Base-by-base conservation (phyloP, 179 eudicot species). In the Amaranthus tricolor region DNA sequence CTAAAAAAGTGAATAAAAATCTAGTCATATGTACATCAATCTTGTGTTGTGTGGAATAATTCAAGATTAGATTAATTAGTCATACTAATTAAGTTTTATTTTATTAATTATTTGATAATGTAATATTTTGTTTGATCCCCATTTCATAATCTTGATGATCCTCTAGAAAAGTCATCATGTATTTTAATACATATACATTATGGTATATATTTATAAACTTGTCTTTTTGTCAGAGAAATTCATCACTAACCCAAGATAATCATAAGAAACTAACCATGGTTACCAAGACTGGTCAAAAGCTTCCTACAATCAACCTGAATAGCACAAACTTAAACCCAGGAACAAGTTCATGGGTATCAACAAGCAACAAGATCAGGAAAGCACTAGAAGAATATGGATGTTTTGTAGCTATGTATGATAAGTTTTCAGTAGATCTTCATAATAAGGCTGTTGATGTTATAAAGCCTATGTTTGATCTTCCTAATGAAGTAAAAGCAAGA, bases 361-460 rank as follows among this genome's bases (percentile, higher is more conserved):
- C 82, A 0, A 77, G 88, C 78, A 66, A 82, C 24, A 68, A 74
- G 4, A 80, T 90, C 43, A 80, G 77, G 21, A 68, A 70, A 12
- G 91, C 93, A 11, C 84, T 89, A 5, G 91, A 88, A 83, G 87
- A 90, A 48, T 86, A 80, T 59, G 91, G 93, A 8, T 88, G 84
- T 66, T 89, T 89, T 21, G 74, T 84, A 13, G 92, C 85, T 4
- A 15, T 75, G 13, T 86, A 71, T 45, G 88, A 87, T 11, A 69
- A 77, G 21, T 68, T 87, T 49, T 71, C 86, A 12, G 10, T 45
- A 7, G 84, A 87, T 45, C 82, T 86, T 47, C 77, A 83, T 65
- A 57, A 81, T 48, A 74, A 76, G 12, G 81, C 82, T 11, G 82
- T 90, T 48, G 62, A 69, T 68, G 87, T 77, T 2, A 8, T 78